Conservation (phyloP, 2,329 filamentous ascomycete species). For the Alternaria novae-zelandiae region DNA sequence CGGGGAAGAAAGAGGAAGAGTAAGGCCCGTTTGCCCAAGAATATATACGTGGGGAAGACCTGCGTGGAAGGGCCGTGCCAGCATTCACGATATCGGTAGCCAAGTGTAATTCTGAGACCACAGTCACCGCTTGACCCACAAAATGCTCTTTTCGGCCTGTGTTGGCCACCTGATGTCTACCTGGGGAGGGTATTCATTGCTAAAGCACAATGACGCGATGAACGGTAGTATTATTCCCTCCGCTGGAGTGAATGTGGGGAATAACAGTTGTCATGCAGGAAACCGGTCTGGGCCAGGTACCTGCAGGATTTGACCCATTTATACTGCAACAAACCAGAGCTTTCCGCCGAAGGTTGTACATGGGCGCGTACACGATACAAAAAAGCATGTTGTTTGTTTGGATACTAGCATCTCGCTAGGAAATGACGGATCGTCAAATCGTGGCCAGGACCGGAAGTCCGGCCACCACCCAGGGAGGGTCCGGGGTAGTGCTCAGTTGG, state of each 20-base stretch:
- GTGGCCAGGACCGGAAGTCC: not conserved
- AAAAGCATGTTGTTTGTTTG: conserved; percentile 6
- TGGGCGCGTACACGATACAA: conserved; percentile 11
- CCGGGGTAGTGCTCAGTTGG: not conserved
- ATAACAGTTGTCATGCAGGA: conserved; percentile 6
- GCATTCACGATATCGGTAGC: conserved; percentile 3
- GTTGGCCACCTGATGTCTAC: conserved; percentile 8
- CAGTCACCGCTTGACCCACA: conserved; percentile 18
- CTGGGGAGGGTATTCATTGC: not conserved
- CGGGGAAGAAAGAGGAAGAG: not conserved
- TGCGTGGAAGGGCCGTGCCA: not conserved
- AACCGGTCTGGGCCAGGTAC: conserved; percentile 2
- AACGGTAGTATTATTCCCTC: not conserved
- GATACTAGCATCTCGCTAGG: conserved; percentile 3
- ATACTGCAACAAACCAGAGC: not conserved
- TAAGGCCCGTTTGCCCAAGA: not conserved
- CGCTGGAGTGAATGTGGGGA: not conserved
- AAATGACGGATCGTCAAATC: conserved; percentile 1
- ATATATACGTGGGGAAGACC: conserved; percentile 12
- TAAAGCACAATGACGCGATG: conserved; percentile 5
- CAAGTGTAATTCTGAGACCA: conserved; percentile 9
- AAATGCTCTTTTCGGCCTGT: not conserved
- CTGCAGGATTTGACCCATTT: not conserved
- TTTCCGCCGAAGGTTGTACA: not conserved
- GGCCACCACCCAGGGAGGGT: not conserved